These are phyloP conservation scores for Anisodus tanguticus DNA, from an alignment of 257 asterid species.

Conservation along the genomic window DNA sequence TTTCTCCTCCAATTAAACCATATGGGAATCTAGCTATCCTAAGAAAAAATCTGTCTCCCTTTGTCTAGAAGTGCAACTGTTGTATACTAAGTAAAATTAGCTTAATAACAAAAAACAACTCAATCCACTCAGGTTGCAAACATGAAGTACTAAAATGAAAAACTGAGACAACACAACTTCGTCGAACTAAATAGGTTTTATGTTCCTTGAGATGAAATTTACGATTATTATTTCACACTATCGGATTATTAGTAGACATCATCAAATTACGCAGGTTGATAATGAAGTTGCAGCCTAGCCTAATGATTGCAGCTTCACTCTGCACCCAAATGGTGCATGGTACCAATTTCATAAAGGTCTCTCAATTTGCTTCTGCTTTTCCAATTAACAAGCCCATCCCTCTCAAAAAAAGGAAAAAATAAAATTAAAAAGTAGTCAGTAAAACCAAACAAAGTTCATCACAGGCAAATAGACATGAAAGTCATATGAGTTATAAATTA, in stretches of 20 bases:
- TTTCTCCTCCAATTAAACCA: conserved; percentile 15
- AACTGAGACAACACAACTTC: background rate
- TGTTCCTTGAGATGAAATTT: conserved; percentile 1
- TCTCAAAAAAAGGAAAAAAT: background rate
- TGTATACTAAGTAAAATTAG: background rate
- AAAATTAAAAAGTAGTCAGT: background rate
- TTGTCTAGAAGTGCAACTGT: background rate
- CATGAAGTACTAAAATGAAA: background rate
- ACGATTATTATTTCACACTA: background rate
- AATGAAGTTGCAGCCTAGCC: conserved; percentile 19
- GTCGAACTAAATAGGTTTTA: conserved; percentile 2
- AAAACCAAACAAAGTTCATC: background rate
- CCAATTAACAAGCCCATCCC: background rate
- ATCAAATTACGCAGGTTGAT: conserved; percentile 14
- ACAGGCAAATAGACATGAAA: background rate
- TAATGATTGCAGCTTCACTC: background rate
- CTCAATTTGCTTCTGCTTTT: background rate
- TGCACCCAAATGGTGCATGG: conserved; percentile 11
- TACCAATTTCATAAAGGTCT: conserved; percentile 6
- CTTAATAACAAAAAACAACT: background rate
- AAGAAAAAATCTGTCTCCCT: conserved; percentile 4
- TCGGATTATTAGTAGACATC: conserved; percentile 1
- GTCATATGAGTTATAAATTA: background rate
- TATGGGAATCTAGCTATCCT: background rate
- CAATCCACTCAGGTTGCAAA: conserved; percentile 1